Conservation (phyloP, 2,329 filamentous ascomycete species). For the Pseudogymnoascus sp. region DNA sequence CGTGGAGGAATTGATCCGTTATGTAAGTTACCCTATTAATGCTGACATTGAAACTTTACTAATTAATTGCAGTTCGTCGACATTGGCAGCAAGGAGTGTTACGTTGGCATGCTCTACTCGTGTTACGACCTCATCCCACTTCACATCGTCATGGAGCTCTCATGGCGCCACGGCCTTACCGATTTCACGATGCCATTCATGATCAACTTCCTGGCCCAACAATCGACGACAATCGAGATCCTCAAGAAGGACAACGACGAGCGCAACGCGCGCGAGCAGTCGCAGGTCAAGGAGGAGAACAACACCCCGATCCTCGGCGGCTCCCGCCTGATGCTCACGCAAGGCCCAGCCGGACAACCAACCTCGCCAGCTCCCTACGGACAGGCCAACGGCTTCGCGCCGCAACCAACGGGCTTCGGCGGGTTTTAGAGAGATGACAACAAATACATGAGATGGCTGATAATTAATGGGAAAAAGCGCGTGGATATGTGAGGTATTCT, state of each 20-base stretch:
- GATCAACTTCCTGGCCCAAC: slow-evolving; percentile 94
- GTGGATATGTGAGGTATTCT: background rate
- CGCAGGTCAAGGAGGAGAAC: slow-evolving; percentile 77
- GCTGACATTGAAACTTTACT: slow-evolving; percentile 27
- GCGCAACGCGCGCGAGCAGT: slow-evolving; percentile 67
- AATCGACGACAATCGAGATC: slow-evolving; percentile 72
- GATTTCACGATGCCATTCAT: slow-evolving; percentile 99
- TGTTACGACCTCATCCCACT: slow-evolving; percentile 96
- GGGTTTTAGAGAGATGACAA: slow-evolving; percentile 34
- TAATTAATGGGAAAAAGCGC: slow-evolving; percentile 1
- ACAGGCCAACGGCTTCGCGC: slow-evolving; percentile 80
- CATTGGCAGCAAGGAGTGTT: slow-evolving; percentile 97
- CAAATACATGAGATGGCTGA: slow-evolving; percentile 9
- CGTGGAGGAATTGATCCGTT: slow-evolving; percentile 90
- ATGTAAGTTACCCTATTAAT: slow-evolving; percentile 59
- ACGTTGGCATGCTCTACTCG: slow-evolving; percentile 98
- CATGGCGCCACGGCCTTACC: slow-evolving; percentile 87
- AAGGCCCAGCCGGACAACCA: slow-evolving; percentile 56
- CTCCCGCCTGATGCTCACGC: slow-evolving; percentile 88
- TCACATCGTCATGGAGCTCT: slow-evolving; percentile 88
- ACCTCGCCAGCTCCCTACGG: slow-evolving; percentile 60
- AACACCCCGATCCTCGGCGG: slow-evolving; percentile 88
- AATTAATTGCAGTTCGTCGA: slow-evolving; percentile 71
- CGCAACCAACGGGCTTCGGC: slow-evolving; percentile 74
- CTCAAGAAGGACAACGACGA: slow-evolving; percentile 96